phyloP scores from a whole-genome alignment of 164 flowering plant genomes.

The Stephania japonica region DNA sequence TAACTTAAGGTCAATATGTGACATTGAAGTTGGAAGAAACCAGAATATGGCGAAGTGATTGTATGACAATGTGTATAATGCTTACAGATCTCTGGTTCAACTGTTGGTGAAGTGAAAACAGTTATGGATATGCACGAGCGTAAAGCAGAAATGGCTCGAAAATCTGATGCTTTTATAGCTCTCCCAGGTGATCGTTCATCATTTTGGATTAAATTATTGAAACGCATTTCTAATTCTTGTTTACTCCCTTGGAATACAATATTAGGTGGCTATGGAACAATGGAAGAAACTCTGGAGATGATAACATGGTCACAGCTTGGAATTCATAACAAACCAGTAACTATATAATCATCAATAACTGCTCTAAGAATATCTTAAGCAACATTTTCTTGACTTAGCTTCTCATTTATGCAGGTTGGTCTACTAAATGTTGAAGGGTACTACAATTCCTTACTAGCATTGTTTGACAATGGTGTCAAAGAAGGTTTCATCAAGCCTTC shows the following conservation, averaged over 20 bases:
- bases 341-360: not conserved
- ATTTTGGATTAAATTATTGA: not conserved
- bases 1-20: too few species aligned
- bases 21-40: not conserved
- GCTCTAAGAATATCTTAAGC: not conserved
- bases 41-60: not conserved
- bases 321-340: slow-evolving; percentile 85
- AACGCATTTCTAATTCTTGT: not conserved
- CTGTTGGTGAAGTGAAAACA: slow-evolving; percentile 73
- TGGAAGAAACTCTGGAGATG: slow-evolving; percentile 90
- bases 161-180: slow-evolving; percentile 89
- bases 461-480: slow-evolving; percentile 77
- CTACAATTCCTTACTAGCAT: slow-evolving; percentile 64
- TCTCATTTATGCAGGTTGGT: slow-evolving; percentile 53
- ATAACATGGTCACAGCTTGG: slow-evolving; percentile 96
- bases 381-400: not conserved
- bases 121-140: slow-evolving; percentile 91
- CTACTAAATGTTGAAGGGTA: slow-evolving; percentile 87
- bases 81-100: slow-evolving; percentile 73
- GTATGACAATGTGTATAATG: not conserved
- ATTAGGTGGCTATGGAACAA: slow-evolving; percentile 96
- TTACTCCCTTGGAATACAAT: slow-evolving; percentile 1
- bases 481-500: slow-evolving; percentile 89
- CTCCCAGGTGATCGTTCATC: slow-evolving; percentile 60
- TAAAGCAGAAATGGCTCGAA: slow-evolving; percentile 79